Evolutionary conservation across 2,329 filamentous ascomycete species (phyloP).

Genomic region (Achaetomium macrosporum): DNA sequence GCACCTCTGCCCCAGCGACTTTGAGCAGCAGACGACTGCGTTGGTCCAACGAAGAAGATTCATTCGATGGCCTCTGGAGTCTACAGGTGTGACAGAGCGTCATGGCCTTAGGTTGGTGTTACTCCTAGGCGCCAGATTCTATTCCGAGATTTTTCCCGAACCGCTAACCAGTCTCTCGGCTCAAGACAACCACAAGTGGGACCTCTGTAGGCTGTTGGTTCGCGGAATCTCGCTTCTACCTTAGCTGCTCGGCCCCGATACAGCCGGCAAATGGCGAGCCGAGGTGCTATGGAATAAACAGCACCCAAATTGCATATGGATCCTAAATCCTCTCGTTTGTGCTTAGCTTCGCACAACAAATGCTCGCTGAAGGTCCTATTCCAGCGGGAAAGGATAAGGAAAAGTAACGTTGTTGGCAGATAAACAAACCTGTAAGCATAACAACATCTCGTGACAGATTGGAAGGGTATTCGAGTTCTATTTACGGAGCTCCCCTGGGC

Average conservation of each 20-base stretch:
- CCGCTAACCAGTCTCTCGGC: no score
- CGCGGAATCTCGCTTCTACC: no score
- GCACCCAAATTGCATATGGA: neutral
- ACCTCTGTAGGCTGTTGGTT: no score
- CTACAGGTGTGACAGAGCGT: no score
- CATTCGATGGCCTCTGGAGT: no score
- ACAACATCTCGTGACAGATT: neutral
- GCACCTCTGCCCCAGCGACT: no score
- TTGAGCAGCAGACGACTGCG: no score
- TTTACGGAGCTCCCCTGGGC: conserved; percentile 1
- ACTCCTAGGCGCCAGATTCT: no score
- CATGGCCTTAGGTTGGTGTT: no score
- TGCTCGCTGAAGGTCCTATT: neutral
- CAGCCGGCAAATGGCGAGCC: conserved; percentile 6
- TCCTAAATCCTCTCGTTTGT: neutral
- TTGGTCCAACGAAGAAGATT: no score
- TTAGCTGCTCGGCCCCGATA: neutral
- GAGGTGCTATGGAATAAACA: neutral
- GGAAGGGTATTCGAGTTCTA: neutral
- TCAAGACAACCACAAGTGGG: no score
- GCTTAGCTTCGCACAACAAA: neutral
- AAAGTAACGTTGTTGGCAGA: neutral
- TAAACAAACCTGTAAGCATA: neutral
- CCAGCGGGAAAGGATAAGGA: neutral
- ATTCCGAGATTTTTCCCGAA: no score